These are phyloP conservation scores for Nicotiana attenuata DNA, from an alignment of 257 asterid species.

Conservation along the genomic window DNA sequence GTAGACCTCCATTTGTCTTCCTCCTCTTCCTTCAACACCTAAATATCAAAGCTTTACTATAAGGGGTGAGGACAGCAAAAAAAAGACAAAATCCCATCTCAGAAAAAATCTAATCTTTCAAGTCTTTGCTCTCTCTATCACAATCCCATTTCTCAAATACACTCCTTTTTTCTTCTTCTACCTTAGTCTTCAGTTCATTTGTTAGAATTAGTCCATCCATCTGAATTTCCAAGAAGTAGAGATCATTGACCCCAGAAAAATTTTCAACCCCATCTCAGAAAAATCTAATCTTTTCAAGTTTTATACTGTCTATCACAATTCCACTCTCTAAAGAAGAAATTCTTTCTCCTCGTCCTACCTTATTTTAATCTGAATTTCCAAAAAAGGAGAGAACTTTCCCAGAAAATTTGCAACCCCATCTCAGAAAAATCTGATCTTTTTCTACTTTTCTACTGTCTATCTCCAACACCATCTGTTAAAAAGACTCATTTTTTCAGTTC, in stretches of 20 bases:
- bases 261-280: not conserved
- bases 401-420: not conserved
- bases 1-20: too few species aligned
- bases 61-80: not conserved
- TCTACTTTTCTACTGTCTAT: too few species aligned
- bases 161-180: not conserved
- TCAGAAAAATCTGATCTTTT: not conserved
- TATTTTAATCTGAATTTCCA: not conserved
- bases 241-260: not conserved
- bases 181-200: not conserved
- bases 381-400: not conserved
- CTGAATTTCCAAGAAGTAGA: not conserved
- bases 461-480: not conserved
- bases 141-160: not conserved
- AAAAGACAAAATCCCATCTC: constrained; percentile 6
- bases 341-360: too few species aligned
- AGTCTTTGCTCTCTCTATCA: not conserved
- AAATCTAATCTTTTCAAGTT: not conserved
- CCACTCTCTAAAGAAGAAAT: too few species aligned
- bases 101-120: not conserved
- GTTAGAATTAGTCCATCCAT: not conserved
- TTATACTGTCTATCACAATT: not conserved
- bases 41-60: constrained; percentile 13
- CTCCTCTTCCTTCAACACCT: not conserved
- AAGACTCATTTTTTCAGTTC: not conserved